Conservation (phyloP, 306 rosid species). For the Ochetophila trinervis region DNA sequence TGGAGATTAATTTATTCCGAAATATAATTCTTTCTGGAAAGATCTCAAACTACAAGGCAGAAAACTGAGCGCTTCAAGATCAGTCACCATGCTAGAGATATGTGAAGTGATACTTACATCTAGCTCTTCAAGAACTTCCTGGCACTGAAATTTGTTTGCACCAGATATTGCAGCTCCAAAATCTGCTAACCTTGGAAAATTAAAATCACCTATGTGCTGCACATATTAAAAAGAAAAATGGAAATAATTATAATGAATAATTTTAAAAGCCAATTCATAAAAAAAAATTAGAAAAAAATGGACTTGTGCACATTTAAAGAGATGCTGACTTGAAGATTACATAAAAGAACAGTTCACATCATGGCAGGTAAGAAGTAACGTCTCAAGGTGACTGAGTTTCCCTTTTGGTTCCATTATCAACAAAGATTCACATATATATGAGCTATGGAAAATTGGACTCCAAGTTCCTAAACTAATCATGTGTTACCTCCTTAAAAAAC, state of each 20-base stretch:
- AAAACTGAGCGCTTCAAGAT: conserved; percentile 13
- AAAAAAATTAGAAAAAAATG: background rate
- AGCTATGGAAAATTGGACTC: background rate
- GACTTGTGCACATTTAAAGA: background rate
- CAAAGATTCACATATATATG: background rate
- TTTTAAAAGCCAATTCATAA: background rate
- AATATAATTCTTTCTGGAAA: background rate
- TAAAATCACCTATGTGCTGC: conserved; percentile 99
- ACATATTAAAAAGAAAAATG: conserved; percentile 17
- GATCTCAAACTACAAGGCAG: background rate
- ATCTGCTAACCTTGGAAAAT: conserved; percentile 93
- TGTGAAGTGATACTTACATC: conserved; percentile 58
- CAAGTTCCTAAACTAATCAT: background rate
- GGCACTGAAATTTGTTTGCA: conserved; percentile 95
- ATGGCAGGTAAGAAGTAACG: background rate
- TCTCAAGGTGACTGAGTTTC: background rate
- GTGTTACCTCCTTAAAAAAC: background rate
- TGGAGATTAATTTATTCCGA: conserved; percentile 7
- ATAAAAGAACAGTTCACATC: background rate
- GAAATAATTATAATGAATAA: background rate
- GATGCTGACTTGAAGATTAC: background rate
- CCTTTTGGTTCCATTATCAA: background rate
- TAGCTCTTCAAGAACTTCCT: conserved; percentile 95
- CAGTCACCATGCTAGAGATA: conserved; percentile 14
- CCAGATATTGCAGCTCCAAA: conserved; percentile 99